Conservation (phyloP, 106 monocot species). For the Acorus gramineus region DNA sequence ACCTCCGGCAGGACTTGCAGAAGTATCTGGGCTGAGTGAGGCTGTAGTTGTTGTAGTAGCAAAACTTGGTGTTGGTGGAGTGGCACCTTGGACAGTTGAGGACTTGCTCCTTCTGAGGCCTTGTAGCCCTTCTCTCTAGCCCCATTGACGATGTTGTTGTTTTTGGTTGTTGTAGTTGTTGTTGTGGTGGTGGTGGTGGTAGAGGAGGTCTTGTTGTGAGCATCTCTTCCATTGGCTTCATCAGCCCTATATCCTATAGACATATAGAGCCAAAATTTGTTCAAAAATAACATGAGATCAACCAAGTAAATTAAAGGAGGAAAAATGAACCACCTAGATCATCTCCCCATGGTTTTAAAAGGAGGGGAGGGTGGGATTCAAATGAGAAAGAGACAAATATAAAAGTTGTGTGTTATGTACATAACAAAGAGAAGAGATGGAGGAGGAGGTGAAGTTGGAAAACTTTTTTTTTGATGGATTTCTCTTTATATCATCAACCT, state of each 20-base stretch:
- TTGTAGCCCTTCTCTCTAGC: slow-evolving; percentile 29
- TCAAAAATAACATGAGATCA: too few relatives aligned
- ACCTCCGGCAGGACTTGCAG: slow-evolving; percentile 69
- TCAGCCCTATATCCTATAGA: slow-evolving; percentile 37
- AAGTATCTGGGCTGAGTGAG: slow-evolving; percentile 78
- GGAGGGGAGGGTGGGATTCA: too few relatives aligned
- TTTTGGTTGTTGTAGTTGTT: not conserved
- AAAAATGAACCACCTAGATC: too few relatives aligned
- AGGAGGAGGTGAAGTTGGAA: not conserved
- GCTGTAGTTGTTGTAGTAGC: slow-evolving; percentile 86
- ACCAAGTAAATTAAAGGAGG: too few relatives aligned
- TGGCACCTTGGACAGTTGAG: slow-evolving; percentile 64
- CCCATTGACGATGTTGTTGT: slow-evolving; percentile 6
- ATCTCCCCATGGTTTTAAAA: not conserved
- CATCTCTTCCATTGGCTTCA: slow-evolving; percentile 48
- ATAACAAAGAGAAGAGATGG: too few relatives aligned
- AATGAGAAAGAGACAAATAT: too few relatives aligned
- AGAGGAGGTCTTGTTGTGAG: not conserved
- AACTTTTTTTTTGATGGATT: slow-evolving; percentile 3
- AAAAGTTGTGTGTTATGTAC: too few relatives aligned
- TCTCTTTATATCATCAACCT: not conserved
- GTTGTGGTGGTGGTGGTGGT: not conserved
- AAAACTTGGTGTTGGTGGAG: slow-evolving; percentile 71
- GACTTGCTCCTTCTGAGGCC: slow-evolving; percentile 47
- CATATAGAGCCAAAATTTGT: not conserved